phyloP scores from a whole-genome alignment of 768 basidiomycete species.

The Suillus subluteus region DNA sequence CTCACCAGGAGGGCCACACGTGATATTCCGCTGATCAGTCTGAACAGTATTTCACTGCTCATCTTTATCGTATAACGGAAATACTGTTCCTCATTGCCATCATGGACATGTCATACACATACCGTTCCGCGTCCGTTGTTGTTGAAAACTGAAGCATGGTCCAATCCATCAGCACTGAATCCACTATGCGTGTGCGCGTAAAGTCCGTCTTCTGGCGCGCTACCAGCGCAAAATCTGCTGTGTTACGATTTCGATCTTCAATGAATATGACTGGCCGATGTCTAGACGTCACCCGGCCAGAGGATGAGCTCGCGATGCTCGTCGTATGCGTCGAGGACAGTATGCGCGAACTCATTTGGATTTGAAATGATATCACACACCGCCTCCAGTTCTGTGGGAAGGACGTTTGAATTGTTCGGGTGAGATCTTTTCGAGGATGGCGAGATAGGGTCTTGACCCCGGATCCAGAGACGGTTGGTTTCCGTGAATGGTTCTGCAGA shows the following conservation, averaged over 20 bases:
- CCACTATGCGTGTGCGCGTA: conserved; percentile 20
- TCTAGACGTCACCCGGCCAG: conserved; percentile 46
- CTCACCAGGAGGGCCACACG: conserved; percentile 47
- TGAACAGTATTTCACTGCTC: conserved; percentile 10
- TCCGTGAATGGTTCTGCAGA: not conserved
- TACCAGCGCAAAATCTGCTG: conserved; percentile 37
- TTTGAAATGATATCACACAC: too few species aligned
- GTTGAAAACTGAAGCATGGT: conserved; percentile 48
- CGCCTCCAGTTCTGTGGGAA: too few species aligned
- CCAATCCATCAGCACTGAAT: conserved; percentile 32
- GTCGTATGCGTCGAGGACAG: conserved; percentile 37
- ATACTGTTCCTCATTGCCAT: conserved; percentile 46
- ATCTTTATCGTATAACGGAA: conserved; percentile 35
- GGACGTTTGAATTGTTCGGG: too few species aligned
- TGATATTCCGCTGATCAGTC: conserved; percentile 44
- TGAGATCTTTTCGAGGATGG: too few species aligned
- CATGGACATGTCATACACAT: conserved; percentile 42
- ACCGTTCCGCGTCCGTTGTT: conserved; percentile 43
- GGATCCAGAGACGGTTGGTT: not conserved
- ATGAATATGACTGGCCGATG: conserved; percentile 16
- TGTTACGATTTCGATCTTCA: conserved; percentile 20
- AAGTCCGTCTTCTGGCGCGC: conserved; percentile 25
- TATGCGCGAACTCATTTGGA: conserved; percentile 36
- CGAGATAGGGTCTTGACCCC: not conserved
- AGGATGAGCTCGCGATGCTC: conserved; percentile 34